Evolutionary conservation across 805 yeast species (phyloP), one percentile per base, ranked within the genome.

Genomic region (Candida endomychidarum): DNA sequence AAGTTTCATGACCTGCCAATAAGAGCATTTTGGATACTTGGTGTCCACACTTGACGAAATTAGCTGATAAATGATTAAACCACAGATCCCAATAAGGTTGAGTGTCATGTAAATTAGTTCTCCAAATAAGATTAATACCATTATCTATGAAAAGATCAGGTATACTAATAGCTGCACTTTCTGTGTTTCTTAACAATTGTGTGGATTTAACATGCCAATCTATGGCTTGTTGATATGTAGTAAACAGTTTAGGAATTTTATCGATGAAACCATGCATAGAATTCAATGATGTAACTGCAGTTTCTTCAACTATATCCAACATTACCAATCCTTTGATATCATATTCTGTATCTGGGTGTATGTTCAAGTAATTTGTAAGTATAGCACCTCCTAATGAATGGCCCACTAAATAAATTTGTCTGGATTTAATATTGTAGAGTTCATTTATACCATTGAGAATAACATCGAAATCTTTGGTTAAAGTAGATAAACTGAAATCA

Each of bases 311-410:
- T 2, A 93, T 93, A 60, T 93, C 99, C 12, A 93, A 63, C 70
- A 90, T 80, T 0, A 78, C 75, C 2, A 93, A 61, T 0, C 98
- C 99, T 24, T 75, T 70, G 2, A 86, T 56, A 4, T 50, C 52
- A 54, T 14, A 57, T 31, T 23, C 39, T 14, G 6, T 22, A 16
- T 62, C 47, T 2, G 51, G 48, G 6, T 46, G 24, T 3, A 52
- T 46, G 8, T 56, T 37, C 4, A 78, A 57, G 1, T 77, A 74
- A 29, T 72, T 72, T 0, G 96, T 75, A 22, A 88, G 50, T 3
- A 93, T 80, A 0, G 96, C 75, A 0, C 97, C 99, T 4, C 99
- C 99, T 22, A 95, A 67, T 1, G 96, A 87, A 60, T 91, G 99
- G 0, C 98, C 98, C 3, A 90, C 69, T 1, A 89, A 62, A 38